Percentiles rank a stretch among this genome's conserved stretches.
These are phyloP conservation scores for Phylloporus sp. DNA, from an alignment of 768 basidiomycete species.

Conservation along the genomic window DNA sequence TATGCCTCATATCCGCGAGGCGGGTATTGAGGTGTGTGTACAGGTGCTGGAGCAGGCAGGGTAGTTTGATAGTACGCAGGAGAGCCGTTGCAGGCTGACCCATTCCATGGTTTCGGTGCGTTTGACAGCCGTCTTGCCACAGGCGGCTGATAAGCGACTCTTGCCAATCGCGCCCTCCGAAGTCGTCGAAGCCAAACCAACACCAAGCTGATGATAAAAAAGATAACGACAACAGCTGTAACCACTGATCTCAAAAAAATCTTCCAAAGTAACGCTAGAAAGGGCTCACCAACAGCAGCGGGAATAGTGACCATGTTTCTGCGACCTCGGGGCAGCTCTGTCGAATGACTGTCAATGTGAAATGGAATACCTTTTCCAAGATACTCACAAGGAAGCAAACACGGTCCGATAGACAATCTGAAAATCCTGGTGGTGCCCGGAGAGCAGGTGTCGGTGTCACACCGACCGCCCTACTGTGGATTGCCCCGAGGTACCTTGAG, in stretches of 20 bases:
- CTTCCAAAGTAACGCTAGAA: background rate
- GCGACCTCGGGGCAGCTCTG: background rate
- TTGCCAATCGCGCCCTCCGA: background rate
- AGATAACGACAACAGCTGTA: background rate
- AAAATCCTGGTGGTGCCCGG: no score
- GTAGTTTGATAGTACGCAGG: background rate
- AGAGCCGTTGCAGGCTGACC: background rate
- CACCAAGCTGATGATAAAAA: background rate
- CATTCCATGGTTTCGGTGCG: constrained; percentile 1
- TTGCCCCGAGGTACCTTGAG: no score
- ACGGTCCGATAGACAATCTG: no score
- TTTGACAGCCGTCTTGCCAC: background rate
- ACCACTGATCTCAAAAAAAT: constrained; percentile 6
- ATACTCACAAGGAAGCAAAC: no score
- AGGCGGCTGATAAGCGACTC: background rate
- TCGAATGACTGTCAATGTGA: background rate
- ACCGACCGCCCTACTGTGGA: no score
- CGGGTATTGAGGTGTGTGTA: constrained; percentile 6
- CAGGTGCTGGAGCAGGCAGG: background rate
- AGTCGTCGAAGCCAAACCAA: constrained; percentile 1
- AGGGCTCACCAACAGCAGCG: constrained; percentile 10
- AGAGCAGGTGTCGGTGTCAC: no score
- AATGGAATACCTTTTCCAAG: no score
- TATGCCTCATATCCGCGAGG: constrained; percentile 2
- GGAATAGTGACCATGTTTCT: background rate